These are phyloP conservation scores for Lentinula edodes DNA, from an alignment of 768 basidiomycete species.

Conservation along the genomic window DNA sequence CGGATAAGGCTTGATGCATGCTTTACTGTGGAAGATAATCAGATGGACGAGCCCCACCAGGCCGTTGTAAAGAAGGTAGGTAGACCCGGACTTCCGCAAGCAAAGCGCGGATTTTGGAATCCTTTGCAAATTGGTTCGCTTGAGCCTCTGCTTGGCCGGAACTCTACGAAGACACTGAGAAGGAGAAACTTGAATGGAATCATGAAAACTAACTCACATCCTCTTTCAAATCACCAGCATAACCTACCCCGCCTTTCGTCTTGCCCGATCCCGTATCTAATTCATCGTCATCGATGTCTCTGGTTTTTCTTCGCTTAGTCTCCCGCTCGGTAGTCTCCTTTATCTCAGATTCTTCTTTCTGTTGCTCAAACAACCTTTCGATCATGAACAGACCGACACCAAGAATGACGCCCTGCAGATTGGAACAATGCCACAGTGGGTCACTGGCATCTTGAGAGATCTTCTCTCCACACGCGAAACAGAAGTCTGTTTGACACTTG, in stretches of 20 bases:
- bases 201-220: conserved; percentile 54
- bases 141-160: conserved; percentile 78
- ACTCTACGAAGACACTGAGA: conserved; percentile 36
- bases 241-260: conserved; percentile 83
- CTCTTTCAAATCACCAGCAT: conserved; percentile 78
- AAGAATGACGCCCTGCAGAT: conserved; percentile 83
- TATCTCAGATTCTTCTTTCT: conserved; percentile 25
- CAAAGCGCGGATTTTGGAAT: conserved; percentile 65
- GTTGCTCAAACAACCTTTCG: conserved; percentile 65
- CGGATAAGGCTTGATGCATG: neutral
- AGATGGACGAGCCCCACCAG: conserved; percentile 72
- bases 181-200: neutral
- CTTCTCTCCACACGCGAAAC: conserved; percentile 74
- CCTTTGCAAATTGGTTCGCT: conserved; percentile 66
- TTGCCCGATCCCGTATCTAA: conserved; percentile 45
- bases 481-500: conserved; percentile 55
- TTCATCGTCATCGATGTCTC: conserved; percentile 42
- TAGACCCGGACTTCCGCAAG: conserved; percentile 73
- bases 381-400: conserved; percentile 89
- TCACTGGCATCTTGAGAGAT: conserved; percentile 42
- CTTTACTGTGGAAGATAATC: conserved; percentile 77
- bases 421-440: conserved; percentile 82
- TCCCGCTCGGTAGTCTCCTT: conserved; percentile 18
- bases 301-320: conserved; percentile 15
- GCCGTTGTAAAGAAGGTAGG: conserved; percentile 75